Evolutionary conservation across 352 stramenopile species (phyloP), one percentile per base, ranked within the genome.

Genomic region (Globisporangium middletonii): DNA sequence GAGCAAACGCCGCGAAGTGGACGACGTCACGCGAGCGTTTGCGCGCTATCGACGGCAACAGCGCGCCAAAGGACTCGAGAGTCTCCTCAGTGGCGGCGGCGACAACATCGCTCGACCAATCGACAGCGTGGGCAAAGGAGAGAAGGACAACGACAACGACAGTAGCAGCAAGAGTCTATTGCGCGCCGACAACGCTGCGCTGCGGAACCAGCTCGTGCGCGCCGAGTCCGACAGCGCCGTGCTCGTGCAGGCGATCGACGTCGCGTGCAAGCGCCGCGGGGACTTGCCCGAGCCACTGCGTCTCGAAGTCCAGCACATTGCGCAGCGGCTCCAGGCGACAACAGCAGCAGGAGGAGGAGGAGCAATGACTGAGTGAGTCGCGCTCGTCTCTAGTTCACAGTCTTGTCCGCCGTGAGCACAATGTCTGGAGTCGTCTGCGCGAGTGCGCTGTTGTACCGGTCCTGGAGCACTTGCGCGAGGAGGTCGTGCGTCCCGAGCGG

Each of bases 401-500:
- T 8, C 9, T 48, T n/a, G 2, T 30, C n/a, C 0, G 27, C 1
- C 26, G 47, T 57, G 4, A 82, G 38, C 44, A 53, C 65, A 45
- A 63, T 70, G 48, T 77, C 64, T 15, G 69, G 55, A 0, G 30
- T 46, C 1, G 68, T 23, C 26, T 77, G 68, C 6, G 50, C 48
- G 38, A 79, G 4, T 0, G 62, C 72, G 48, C 65, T 38, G 35
- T 69, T 71, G 64, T 87, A 93, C 26, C 83, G 77, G 50, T 91
- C 79, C 15, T 76, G 71, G 23, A 93, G 46, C 16, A 91, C 77
- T 41, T 91, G 72, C 0, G 77, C 74, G 11, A 93, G 56, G 8
- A 90, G 44, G 27, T 71, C 57, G 59, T 93, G 80, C 28, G 80
- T 81, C 44, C 79, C 77, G 16, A 93, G 59, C 4, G 83, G 77